A percentile compares a stretch with the other conserved stretches of the same genome.
Conservation (phyloP, 2,329 filamentous ascomycete species). For the Incumbomyces delicatus region DNA sequence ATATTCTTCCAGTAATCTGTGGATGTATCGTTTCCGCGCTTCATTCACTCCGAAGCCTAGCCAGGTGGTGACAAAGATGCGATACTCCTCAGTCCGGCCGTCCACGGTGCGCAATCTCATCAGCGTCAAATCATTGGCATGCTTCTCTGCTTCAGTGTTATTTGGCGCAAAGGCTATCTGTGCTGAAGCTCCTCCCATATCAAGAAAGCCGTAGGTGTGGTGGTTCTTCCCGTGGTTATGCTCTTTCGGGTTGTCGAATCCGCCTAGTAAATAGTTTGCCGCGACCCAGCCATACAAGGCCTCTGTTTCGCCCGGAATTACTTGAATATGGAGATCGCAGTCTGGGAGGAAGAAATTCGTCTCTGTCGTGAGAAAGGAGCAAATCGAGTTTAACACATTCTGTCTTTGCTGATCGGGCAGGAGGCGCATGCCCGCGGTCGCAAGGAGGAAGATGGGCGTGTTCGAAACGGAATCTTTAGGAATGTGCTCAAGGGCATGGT, state of each 20-base stretch:
- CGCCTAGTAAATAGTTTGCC: conserved; percentile 86
- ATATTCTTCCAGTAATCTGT: conserved; percentile 60
- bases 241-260: conserved; percentile 64
- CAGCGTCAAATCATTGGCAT: conserved; percentile 79
- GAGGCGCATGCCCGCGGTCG: conserved; percentile 88
- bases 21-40: conserved; percentile 75
- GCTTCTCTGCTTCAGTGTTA: conserved; percentile 75
- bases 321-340: conserved; percentile 79
- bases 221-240: conserved; percentile 79
- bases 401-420: conserved; percentile 64
- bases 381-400: conserved; percentile 66
- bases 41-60: conserved; percentile 95
- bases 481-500: conserved; percentile 71
- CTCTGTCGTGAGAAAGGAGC: conserved; percentile 65
- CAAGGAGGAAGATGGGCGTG: conserved; percentile 89
- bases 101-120: conserved; percentile 75
- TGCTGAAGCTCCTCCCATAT: conserved; percentile 96
- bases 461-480: conserved; percentile 65
- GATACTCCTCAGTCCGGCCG: conserved; percentile 68
- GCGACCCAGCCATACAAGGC: conserved; percentile 96
- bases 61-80: conserved; percentile 93
- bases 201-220: conserved; percentile 91
- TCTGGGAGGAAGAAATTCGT: conserved; percentile 82
- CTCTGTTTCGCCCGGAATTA: conserved; percentile 92
- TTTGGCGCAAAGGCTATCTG: conserved; percentile 98